Evolutionary conservation across 257 asterid species (phyloP).

Genomic region (Linaria vulgaris): DNA sequence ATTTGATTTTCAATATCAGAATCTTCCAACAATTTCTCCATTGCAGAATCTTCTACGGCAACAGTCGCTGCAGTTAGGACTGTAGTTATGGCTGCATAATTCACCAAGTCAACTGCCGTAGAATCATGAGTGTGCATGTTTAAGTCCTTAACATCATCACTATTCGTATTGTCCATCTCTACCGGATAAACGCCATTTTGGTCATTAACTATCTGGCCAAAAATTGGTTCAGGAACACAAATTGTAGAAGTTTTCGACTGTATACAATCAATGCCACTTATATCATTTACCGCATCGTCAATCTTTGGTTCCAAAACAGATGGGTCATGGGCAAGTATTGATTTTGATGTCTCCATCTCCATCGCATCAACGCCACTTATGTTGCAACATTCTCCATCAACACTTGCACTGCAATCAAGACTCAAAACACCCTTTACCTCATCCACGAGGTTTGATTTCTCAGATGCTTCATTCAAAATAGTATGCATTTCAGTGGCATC

Average conservation of each 20-base stretch:
- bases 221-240: neutral
- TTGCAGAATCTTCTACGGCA: slow-evolving; percentile 21
- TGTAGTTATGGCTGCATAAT: slow-evolving; percentile 7
- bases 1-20: slow-evolving; percentile 18
- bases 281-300: neutral
- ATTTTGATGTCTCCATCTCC: slow-evolving; percentile 20
- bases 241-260: neutral
- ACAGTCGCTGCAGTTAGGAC: slow-evolving; percentile 13
- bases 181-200: neutral
- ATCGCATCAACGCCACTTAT: slow-evolving; percentile 10
- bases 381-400: slow-evolving; percentile 6
- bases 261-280: neutral
- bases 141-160: slow-evolving; percentile 25
- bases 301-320: slow-evolving; percentile 15
- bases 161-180: neutral
- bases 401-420: slow-evolving; percentile 9
- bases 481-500: slow-evolving; percentile 5
- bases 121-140: slow-evolving; percentile 13
- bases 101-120: slow-evolving; percentile 26
- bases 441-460: neutral
- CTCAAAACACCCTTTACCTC: slow-evolving; percentile 4
- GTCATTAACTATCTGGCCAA: slow-evolving; percentile 15
- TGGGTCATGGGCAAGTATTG: neutral
- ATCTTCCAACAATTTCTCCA: slow-evolving; percentile 17
- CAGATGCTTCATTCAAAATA: neutral